These are phyloP conservation scores for Xylaria telfairii DNA, from an alignment of 495 filamentous ascomycete species.

Conservation along the genomic window DNA sequence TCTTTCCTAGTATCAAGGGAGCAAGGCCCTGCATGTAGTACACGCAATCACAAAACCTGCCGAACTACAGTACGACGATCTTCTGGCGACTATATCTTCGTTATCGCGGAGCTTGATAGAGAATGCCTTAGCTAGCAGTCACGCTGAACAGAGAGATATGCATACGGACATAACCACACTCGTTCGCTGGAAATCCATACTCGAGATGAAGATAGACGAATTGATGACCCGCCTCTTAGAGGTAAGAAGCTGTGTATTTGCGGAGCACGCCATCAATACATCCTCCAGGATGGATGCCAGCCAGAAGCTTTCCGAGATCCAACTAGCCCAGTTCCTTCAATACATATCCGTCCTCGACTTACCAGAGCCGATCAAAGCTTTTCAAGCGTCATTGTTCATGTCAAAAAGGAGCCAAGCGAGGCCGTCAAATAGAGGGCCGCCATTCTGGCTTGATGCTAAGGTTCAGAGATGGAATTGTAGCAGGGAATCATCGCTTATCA, in stretches of 20 bases:
- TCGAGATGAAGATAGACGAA: background rate
- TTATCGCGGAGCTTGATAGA: conserved; percentile 1
- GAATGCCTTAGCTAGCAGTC: background rate
- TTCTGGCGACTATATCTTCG: background rate
- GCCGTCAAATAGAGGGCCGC: background rate
- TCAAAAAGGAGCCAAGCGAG: background rate
- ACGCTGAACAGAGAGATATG: conserved; percentile 26
- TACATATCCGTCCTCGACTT: background rate
- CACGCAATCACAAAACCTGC: conserved; percentile 21
- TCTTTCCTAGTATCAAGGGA: conserved; percentile 42
- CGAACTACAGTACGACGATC: conserved; percentile 14
- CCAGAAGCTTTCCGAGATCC: background rate
- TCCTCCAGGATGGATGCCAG: background rate
- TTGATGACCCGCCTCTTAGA: background rate
- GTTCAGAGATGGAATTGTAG: background rate
- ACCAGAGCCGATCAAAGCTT: background rate
- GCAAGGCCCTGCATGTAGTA: conserved; percentile 5
- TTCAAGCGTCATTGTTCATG: background rate
- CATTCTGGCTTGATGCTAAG: background rate
- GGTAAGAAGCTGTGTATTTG: too few relatives aligned
- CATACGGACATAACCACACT: background rate
- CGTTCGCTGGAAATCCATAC: background rate
- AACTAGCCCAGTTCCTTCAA: background rate
- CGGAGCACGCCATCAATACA: background rate
- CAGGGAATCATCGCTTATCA: background rate